Base-by-base conservation (phyloP, 1,139 yeast genomes). In the Pichia cactophila region DNA sequence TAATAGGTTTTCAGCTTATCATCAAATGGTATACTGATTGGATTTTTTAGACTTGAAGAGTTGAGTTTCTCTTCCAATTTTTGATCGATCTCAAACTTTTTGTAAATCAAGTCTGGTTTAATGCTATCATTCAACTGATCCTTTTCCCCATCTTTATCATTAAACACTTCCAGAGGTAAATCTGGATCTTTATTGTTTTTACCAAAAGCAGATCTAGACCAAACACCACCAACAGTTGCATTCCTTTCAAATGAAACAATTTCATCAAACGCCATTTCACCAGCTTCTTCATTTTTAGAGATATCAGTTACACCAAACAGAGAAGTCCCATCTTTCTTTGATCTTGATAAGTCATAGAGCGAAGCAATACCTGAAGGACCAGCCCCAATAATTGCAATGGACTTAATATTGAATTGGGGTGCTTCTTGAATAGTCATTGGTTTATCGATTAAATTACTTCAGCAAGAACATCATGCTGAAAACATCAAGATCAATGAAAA, bases 321-420 rank as follows among this genome's bases (percentile, higher is more conserved):
- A 1, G 56, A 38, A 9, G 36, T 41, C 3, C 56, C 58, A 26
- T 40, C 28, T 41, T 48, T 51, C n/a, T 46, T 43, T 26, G 48
- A 36, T 38, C 58, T 53, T 5, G 57, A 48, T 10, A 75, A 58
- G 2, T 69, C 54, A 50, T 74, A 76, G n/a, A 73, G 60, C 0
- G 70, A 63, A 37, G 75, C 67, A 17, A 76, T 74, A 6, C 79
- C 79, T 1, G 76, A 70, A 4, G 80, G 78, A 5, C 80, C 80
- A 28, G 78, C 79, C 1, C 80, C 80, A 26, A 75, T 73, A 37
- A 75, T 68, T 17, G 78, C 80, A 12, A 74, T 59, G 2, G 67
- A 60, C 45, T 63, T 52, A 12, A 58, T 49, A 33, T 48, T 41
- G 29, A 53, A 46, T 2, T 20, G 42, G 4, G 41, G 41, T 20